Conservation (phyloP, 169 alveolate species). For the Eimeria falciformis region DNA sequence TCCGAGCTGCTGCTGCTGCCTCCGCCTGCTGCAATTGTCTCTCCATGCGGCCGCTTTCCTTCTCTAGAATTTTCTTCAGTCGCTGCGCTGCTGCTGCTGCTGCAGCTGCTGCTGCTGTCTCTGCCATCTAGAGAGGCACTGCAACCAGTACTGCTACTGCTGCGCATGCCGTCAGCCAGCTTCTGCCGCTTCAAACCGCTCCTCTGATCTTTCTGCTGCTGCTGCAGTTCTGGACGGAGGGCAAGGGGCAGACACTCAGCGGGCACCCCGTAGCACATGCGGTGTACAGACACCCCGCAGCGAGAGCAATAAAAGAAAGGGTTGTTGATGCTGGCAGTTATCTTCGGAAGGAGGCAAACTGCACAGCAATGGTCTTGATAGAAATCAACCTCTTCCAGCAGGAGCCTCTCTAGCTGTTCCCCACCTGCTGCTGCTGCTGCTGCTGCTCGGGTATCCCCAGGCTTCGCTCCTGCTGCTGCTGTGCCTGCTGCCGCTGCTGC, state of each 20-base stretch:
- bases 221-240: slow-evolving; percentile 75
- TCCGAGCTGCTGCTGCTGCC: slow-evolving; percentile 39
- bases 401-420: background rate
- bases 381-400: slow-evolving; percentile 64
- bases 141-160: slow-evolving; percentile 38
- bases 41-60: slow-evolving; percentile 28
- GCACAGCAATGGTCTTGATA: slow-evolving; percentile 76
- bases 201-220: slow-evolving; percentile 63
- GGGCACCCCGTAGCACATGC: slow-evolving; percentile 84
- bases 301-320: slow-evolving; percentile 83
- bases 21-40: background rate
- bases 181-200: slow-evolving; percentile 5
- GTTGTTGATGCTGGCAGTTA: slow-evolving; percentile 74
- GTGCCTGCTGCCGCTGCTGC: slow-evolving; percentile 32
- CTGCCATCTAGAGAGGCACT: background rate
- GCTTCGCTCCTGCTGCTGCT: background rate
- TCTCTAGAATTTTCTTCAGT: background rate
- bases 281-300: slow-evolving; percentile 83
- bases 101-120: slow-evolving; percentile 59
- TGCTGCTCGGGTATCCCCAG: background rate
- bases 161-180: background rate
- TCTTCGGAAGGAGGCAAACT: slow-evolving; percentile 68
- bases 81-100: slow-evolving; percentile 25
- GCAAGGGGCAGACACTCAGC: slow-evolving; percentile 53
- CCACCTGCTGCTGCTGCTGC: slow-evolving; percentile 44